Evolutionary conservation across 176 grass and related monocot species (phyloP).

Genomic region (Metroxylon sagu): DNA sequence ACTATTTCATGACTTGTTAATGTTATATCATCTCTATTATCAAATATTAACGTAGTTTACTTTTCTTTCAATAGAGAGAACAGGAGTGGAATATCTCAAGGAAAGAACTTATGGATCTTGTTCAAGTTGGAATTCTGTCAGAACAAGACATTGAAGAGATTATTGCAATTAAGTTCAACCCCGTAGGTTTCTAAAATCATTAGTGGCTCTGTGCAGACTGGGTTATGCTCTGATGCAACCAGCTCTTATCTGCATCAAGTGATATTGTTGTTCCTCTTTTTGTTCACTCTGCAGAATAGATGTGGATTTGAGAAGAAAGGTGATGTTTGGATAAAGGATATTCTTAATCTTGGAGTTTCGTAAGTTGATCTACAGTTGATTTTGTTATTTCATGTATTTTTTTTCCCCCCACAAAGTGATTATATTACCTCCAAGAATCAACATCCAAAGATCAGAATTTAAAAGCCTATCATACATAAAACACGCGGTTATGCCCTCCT

Average conservation of each 20-base stretch:
- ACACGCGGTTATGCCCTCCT: too few species aligned
- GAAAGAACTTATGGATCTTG: constrained; percentile 82
- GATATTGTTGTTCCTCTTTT: not conserved
- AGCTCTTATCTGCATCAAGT: not conserved
- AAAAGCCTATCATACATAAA: too few species aligned
- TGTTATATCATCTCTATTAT: constrained; percentile 14
- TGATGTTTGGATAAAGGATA: constrained; percentile 85
- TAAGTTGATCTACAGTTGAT: constrained; percentile 34
- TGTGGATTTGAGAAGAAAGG: constrained; percentile 83
- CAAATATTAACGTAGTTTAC: constrained; percentile 21
- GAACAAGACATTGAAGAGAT: constrained; percentile 70
- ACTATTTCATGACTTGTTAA: constrained; percentile 15
- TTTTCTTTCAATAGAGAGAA: constrained; percentile 59
- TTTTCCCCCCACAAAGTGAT: too few species aligned
- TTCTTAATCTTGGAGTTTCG: constrained; percentile 88
- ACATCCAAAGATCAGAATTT: too few species aligned
- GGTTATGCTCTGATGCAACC: too few species aligned
- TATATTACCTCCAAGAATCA: too few species aligned
- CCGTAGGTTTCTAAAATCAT: constrained; percentile 42
- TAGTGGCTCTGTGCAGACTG: not conserved
- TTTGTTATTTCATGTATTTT: not conserved
- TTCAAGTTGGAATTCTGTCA: constrained; percentile 69
- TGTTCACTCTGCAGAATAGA: constrained; percentile 50
- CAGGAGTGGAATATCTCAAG: constrained; percentile 96
- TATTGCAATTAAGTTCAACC: constrained; percentile 72